phyloP scores from a whole-genome alignment of 2,329 filamentous ascomycete species.

The Penicillium frequentans region DNA sequence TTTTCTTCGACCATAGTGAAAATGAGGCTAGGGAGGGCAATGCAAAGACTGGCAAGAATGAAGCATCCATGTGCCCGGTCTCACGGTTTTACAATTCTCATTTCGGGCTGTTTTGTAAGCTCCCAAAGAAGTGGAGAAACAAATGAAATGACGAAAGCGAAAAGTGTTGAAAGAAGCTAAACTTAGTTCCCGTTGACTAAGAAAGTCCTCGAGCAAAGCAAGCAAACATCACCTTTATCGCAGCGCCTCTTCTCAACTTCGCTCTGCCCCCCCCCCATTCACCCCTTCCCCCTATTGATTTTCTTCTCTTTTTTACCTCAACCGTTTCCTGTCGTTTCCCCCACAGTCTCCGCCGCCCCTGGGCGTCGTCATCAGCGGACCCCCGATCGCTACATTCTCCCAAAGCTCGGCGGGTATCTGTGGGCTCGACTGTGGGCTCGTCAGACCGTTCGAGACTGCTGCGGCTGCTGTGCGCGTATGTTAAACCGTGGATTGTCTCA shows the following conservation, averaged over 20 bases:
- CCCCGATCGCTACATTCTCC: constrained; percentile 4
- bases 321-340: neutral
- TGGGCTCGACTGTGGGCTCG: constrained; percentile 12
- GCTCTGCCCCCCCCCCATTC: constrained; percentile 4
- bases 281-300: constrained; percentile 1
- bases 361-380: constrained; percentile 2
- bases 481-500: constrained; percentile 9
- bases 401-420: constrained; percentile 17
- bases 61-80: constrained; percentile 27
- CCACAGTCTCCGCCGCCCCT: neutral
- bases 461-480: constrained; percentile 7
- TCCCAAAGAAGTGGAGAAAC: neutral
- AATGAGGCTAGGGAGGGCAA: constrained; percentile 40
- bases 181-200: constrained; percentile 7
- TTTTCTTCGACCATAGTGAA: constrained; percentile 39
- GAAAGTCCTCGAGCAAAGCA: constrained; percentile 13
- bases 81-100: constrained; percentile 8
- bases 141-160: neutral
- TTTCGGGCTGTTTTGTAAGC: neutral
- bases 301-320: constrained; percentile 1
- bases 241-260: constrained; percentile 9
- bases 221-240: constrained; percentile 27
- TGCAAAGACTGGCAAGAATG: constrained; percentile 27
- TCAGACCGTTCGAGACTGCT: constrained; percentile 15
- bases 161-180: neutral